Conservation (phyloP, 768 basidiomycete genomes). For the Tephrocybe sp. region DNA sequence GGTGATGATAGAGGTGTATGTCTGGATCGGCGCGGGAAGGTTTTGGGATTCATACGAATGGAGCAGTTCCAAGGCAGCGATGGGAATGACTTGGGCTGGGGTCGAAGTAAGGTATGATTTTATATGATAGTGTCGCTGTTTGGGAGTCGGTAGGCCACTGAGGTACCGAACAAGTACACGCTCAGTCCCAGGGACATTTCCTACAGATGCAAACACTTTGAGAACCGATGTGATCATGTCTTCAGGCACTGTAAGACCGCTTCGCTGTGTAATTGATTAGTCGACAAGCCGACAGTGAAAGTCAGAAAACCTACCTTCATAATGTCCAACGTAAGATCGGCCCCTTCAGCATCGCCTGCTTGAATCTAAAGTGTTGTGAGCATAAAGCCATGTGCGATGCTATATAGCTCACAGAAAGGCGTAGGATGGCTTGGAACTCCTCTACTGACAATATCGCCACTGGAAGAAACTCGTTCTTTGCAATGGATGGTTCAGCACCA, state of each 20-base stretch:
- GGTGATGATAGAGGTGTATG: constrained; percentile 70
- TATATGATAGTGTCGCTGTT: constrained; percentile 70
- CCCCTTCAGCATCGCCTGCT: constrained; percentile 44
- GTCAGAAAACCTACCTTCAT: constrained; percentile 42
- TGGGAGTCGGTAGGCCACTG: constrained; percentile 42
- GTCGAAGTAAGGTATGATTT: constrained; percentile 58
- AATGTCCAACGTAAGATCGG: constrained; percentile 48
- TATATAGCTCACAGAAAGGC: constrained; percentile 42
- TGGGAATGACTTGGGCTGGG: constrained; percentile 48
- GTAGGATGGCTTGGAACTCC: constrained; percentile 57
- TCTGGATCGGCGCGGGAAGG: constrained; percentile 63
- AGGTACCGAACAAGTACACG: constrained; percentile 39
- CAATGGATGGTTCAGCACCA: constrained; percentile 9
- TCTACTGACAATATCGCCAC: constrained; percentile 43
- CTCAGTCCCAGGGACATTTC: constrained; percentile 47
- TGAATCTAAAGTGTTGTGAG: constrained; percentile 36
- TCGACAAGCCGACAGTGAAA: neutral
- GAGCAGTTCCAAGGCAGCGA: constrained; percentile 61
- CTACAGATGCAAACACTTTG: constrained; percentile 42
- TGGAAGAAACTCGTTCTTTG: constrained; percentile 29
- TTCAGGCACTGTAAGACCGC: constrained; percentile 39
- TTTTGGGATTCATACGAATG: constrained; percentile 68
- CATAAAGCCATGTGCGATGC: neutral
- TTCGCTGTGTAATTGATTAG: constrained; percentile 35
- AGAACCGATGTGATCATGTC: constrained; percentile 46